phyloP scores from a whole-genome alignment of 768 basidiomycete species.

The Clathrus columnatus region DNA sequence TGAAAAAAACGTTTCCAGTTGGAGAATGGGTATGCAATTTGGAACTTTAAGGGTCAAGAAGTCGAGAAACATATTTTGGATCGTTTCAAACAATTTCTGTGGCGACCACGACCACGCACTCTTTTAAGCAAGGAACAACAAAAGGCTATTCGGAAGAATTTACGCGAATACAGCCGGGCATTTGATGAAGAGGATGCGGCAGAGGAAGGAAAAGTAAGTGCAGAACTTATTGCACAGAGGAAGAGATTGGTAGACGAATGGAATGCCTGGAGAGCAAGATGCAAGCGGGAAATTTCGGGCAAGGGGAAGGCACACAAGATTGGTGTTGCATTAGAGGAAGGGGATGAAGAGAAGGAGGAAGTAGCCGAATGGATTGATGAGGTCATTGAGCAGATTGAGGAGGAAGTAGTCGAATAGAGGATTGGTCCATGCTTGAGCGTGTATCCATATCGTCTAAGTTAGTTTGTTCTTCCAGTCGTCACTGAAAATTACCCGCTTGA shows the following conservation, averaged over 20 bases:
- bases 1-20: constrained; percentile 47
- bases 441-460: background rate
- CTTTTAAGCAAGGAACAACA: constrained; percentile 84
- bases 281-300: constrained; percentile 56
- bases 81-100: constrained; percentile 97
- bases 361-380: constrained; percentile 94
- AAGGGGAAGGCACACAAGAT: constrained; percentile 35
- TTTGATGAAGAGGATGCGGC: constrained; percentile 98
- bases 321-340: constrained; percentile 15
- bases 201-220: constrained; percentile 90
- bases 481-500: background rate
- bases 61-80: constrained; percentile 83
- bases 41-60: constrained; percentile 98
- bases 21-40: constrained; percentile 92
- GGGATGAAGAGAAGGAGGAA: constrained; percentile 59
- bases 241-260: constrained; percentile 95
- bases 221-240: constrained; percentile 83
- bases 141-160: constrained; percentile 74
- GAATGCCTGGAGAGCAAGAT: constrained; percentile 89
- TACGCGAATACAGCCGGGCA: constrained; percentile 80
- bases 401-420: constrained; percentile 50
- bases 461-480: background rate
- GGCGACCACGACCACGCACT: constrained; percentile 91
- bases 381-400: constrained; percentile 86
- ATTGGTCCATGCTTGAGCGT: constrained; percentile 7